A percentile compares a stretch with the other conserved stretches of the same genome.
Evolutionary conservation across 257 asterid genomes (phyloP).

Genomic region (Solanum arcanum): DNA sequence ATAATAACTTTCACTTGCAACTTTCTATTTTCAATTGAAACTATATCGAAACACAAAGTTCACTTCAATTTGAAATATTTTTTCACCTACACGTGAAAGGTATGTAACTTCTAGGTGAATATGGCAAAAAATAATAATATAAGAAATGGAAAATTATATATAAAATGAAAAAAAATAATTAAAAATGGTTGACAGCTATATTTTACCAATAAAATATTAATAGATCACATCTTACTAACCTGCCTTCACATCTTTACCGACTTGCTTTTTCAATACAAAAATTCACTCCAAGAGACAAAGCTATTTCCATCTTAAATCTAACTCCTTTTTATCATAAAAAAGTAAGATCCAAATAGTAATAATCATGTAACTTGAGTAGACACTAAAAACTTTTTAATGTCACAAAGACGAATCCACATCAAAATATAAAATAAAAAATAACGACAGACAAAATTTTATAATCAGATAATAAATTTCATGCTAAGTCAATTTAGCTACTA

Average conservation of each 20-base stretch:
- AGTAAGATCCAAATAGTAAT: background rate
- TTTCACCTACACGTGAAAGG: background rate
- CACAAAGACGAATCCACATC: background rate
- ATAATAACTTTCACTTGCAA: background rate
- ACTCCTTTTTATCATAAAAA: background rate
- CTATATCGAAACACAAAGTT: no score
- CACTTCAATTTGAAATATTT: background rate
- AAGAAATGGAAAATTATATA: background rate
- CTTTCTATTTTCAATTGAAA: background rate
- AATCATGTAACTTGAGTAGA: background rate
- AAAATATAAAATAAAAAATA: no score
- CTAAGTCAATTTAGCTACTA: no score
- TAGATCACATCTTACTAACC: background rate
- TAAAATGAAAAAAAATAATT: background rate
- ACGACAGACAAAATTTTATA: no score
- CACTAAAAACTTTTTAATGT: background rate
- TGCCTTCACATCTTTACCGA: background rate
- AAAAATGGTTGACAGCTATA: background rate
- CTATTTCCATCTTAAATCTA: background rate
- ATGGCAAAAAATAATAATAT: background rate
- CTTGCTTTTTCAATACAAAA: background rate
- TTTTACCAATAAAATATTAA: background rate
- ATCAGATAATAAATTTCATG: no score
- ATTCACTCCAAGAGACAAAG: background rate
- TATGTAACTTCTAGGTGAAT: background rate